Conservation (phyloP, 805 yeast species). For the Ogataea dorogensis region DNA sequence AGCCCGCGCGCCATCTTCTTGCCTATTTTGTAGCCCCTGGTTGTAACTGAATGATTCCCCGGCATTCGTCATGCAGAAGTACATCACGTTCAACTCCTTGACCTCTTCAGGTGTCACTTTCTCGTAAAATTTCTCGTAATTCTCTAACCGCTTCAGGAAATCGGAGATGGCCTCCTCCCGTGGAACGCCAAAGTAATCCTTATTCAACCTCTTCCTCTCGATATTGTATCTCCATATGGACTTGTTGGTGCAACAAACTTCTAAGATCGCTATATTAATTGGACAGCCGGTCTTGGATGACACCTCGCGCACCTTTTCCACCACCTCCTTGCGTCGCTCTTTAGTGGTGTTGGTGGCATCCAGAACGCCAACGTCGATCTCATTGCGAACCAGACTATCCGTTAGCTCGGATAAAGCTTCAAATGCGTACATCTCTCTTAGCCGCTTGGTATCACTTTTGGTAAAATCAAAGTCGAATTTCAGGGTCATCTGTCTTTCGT, state of each 20-base stretch:
- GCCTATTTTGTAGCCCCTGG: slow-evolving; percentile 26
- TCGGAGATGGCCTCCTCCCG: slow-evolving; percentile 55
- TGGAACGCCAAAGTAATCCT: slow-evolving; percentile 55
- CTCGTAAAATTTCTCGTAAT: slow-evolving; percentile 45
- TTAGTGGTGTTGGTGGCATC: slow-evolving; percentile 70
- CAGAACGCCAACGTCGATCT: slow-evolving; percentile 88
- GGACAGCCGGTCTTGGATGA: slow-evolving; percentile 43
- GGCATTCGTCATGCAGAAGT: slow-evolving; percentile 34
- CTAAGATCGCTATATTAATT: slow-evolving; percentile 52
- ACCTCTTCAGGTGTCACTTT: slow-evolving; percentile 37
- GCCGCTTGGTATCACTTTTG: slow-evolving; percentile 41
- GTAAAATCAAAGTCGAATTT: slow-evolving; percentile 37
- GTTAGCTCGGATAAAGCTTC: slow-evolving; percentile 81
- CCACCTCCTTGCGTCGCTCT: slow-evolving; percentile 53
- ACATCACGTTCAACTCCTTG: slow-evolving; percentile 24
- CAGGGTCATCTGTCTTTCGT: slow-evolving; percentile 22
- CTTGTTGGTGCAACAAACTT: slow-evolving; percentile 56
- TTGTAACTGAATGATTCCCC: slow-evolving; percentile 37
- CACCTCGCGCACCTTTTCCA: slow-evolving; percentile 51
- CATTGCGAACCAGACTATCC: slow-evolving; percentile 67
- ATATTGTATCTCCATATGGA: slow-evolving; percentile 57
- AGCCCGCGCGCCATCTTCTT: slow-evolving; percentile 33
- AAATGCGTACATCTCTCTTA: slow-evolving; percentile 92
- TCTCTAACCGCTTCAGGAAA: slow-evolving; percentile 54
- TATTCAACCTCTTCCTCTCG: slow-evolving; percentile 59